Evolutionary conservation across 352 stramenopile genomes (phyloP), one percentile per base, ranked within the genome.

Genomic region (Lagenidium giganteum): DNA sequence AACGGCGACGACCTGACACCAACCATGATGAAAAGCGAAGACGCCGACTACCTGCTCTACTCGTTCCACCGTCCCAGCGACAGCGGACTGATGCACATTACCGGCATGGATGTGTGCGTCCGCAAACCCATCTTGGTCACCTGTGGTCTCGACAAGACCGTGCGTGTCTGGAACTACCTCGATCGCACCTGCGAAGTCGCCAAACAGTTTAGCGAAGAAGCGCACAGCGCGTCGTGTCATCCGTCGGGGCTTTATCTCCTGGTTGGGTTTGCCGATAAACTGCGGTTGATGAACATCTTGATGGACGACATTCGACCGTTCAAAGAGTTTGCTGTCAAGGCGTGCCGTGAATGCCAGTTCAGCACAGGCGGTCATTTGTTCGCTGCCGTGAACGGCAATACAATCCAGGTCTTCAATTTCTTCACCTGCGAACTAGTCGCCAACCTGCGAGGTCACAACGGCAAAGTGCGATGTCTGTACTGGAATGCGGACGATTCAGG

Each of bases 151-250:
- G 92, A 98, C 57, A 60, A 67, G 33, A 93, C 81, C 3, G 71
- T 98, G 12, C 77, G 88, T 24, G 73, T 97, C 21, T 97, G 90
- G 92, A 98, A 98, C 59, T 97, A 96, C 58, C 64, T 96, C 18
- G 84, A 95, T 33, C 83, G 88, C 12, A 73, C 50, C 5, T 80
- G 83, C 24, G 89, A 97, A 47, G 67, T 97, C 21, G 64, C 64
- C 47, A 96, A 96, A 54, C 54, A 63, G 23, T 98, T 96, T 41
- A 67, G 64, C 9, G 90, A 97, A 49, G 85, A 97, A 51, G 83
- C 85, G 18, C 79, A 87, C 53, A 95, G 80, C 44, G 79, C 96
- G 13, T 66, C 85, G 2, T 86, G 96, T 35, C 92, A 98, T 48
- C 92, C 92, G 28, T 94, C 80, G 3, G 92, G 92, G 5, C 55